Base-by-base conservation (phyloP, 441 rosid species). In the Caryocar brasiliense region DNA sequence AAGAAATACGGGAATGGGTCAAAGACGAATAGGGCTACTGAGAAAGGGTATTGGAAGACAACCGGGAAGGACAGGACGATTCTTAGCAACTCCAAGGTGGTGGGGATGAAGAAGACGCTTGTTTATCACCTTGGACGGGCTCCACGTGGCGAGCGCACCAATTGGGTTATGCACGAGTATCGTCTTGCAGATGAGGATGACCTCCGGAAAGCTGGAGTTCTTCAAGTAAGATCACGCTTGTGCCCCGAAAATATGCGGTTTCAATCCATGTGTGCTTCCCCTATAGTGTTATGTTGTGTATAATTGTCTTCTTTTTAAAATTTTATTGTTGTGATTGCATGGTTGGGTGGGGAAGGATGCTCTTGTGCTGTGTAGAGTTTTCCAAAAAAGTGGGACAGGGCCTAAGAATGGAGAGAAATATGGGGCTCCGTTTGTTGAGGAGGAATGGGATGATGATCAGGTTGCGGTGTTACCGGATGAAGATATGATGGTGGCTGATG, bases 131-230 rank as follows among this genome's bases (percentile, higher is more conserved):
- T 10, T 6, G 96, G 98, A 3, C 78, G 96, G 35, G 96, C 98
- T 47, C 99, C 99, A 7, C 83, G 74, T 47, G 95, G 96, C 30
- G 73, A 75, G 61, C 80, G 99, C 10, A 58, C 82, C 8, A 88
- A 87, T 50, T 92, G 98, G 98, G 98, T 92, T 29, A 92, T 92
- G 98, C 98, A 92, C 2, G 98, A 92, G 76, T 92, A 92, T 62
- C 77, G 95, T 4, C 82, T 92, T 20, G 56, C 71, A 17, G 97
- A 85, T 37, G 86, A 87, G 53, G 82, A 82, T n/a, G n/a, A n/a
- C 33, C 40, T 92, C 64, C 73, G 58, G 67, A 80, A 72, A 67
- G 67, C 67, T 32, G 89, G 84, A 47, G 54, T 77, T 47, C 58
- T 66, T 5, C 92, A 76, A 54, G 99, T 92, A 71, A 79, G 86